Conservation (phyloP, 78 protist genomes). For the Cavenderia fasciculata region DNA sequence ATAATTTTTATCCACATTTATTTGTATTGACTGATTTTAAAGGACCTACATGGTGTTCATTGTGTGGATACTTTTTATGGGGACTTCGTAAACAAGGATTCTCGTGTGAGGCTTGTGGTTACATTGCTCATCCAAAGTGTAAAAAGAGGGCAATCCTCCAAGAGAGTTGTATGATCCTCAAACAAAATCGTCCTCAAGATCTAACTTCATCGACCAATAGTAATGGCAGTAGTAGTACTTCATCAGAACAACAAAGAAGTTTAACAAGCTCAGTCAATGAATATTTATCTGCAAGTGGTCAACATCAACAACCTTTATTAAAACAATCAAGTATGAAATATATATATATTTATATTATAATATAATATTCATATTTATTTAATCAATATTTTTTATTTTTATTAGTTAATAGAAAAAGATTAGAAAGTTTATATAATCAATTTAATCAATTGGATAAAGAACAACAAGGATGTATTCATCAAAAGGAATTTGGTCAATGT, state of each 20-base stretch:
- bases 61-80: conserved; percentile 45
- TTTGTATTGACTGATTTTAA: conserved; percentile 51
- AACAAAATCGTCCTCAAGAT: neutral
- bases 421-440: conserved; percentile 67
- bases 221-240: neutral
- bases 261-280: conserved; percentile 3
- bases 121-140: conserved; percentile 59
- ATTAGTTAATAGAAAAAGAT: conserved; percentile 57
- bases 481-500: conserved; percentile 55
- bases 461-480: conserved; percentile 35
- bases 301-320: neutral
- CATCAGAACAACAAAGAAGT: neutral
- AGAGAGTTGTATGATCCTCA: conserved; percentile 2
- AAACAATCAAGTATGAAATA: neutral
- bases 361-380: neutral
- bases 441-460: conserved; percentile 66
- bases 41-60: conserved; percentile 47
- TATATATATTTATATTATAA: neutral
- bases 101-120: conserved; percentile 58
- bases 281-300: neutral
- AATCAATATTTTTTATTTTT: no score
- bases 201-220: no score
- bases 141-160: conserved; percentile 53
- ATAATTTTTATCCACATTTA: conserved; percentile 57
- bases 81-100: conserved; percentile 57